Evolutionary conservation across 768 basidiomycete genomes (phyloP).

Genomic region (Porphyrellus cyaneotinctus): DNA sequence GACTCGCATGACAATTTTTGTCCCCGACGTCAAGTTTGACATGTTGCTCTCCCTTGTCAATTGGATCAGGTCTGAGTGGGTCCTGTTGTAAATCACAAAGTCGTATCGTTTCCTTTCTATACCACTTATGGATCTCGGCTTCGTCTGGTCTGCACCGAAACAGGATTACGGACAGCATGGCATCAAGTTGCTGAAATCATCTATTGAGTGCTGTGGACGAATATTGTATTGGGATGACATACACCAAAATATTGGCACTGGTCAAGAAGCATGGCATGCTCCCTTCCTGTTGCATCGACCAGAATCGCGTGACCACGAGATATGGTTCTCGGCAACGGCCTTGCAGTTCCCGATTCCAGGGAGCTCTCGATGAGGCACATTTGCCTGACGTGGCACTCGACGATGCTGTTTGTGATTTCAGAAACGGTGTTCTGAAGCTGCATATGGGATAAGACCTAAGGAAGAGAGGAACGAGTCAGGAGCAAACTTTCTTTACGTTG

Average conservation of each 20-base stretch:
- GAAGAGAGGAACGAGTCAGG: neutral
- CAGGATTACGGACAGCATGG: neutral
- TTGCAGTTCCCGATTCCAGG: neutral
- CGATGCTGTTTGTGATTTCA: neutral
- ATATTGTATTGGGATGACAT: neutral
- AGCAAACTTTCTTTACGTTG: neutral
- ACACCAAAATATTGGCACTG: neutral
- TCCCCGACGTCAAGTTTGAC: neutral
- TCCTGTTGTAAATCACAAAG: neutral
- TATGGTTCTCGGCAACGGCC: neutral
- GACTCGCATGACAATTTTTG: slow-evolving; percentile 1
- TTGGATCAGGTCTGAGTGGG: neutral
- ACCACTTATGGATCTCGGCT: neutral
- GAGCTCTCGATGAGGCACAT: neutral
- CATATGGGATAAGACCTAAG: slow-evolving; percentile 1
- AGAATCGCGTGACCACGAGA: neutral
- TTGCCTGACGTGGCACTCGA: neutral
- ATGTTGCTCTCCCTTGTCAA: neutral
- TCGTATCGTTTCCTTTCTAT: slow-evolving; percentile 1
- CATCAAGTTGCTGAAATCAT: neutral
- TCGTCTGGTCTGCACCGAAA: neutral
- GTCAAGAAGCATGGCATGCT: slow-evolving; percentile 2
- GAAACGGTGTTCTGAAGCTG: neutral
- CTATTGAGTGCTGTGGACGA: neutral
- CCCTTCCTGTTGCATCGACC: slow-evolving; percentile 2